A percentile compares a stretch with the other conserved stretches of the same genome.
Evolutionary conservation across 257 asterid species (phyloP).

Genomic region (Leptodermis oblonga): DNA sequence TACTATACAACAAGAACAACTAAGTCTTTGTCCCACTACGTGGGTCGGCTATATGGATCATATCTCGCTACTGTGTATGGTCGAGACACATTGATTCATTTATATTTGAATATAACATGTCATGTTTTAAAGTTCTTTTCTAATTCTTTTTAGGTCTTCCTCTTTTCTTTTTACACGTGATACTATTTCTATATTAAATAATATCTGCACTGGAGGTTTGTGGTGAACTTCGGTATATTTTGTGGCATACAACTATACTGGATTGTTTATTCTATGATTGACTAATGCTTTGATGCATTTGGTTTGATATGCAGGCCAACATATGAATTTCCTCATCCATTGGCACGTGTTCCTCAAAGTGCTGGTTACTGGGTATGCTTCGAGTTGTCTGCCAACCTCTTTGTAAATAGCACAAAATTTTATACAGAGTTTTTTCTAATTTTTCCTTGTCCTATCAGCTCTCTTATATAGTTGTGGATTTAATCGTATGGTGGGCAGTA

Average conservation of each 20-base stretch:
- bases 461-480: conserved; percentile 90
- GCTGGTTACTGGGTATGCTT: conserved; percentile 95
- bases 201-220: not conserved
- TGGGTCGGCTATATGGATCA: no score
- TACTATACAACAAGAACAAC: no score
- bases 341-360: conserved; percentile 97
- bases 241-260: not conserved
- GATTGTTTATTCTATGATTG: not conserved
- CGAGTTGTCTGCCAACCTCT: conserved; percentile 14
- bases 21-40: no score
- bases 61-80: no score
- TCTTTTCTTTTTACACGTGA: not conserved
- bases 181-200: not conserved
- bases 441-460: conserved; percentile 47
- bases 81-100: no score
- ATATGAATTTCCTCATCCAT: conserved; percentile 93
- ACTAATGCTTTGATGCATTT: conserved; percentile 21
- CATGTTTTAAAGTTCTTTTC: no score
- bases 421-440: conserved; percentile 1
- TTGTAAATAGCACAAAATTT: conserved; percentile 1
- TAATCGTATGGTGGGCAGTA: conserved; percentile 98
- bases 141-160: no score
- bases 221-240: not conserved
- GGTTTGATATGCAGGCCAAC: conserved; percentile 81
- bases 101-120: no score